Base-by-base conservation (phyloP, 768 basidiomycete genomes). In the Amanita inopinata region DNA sequence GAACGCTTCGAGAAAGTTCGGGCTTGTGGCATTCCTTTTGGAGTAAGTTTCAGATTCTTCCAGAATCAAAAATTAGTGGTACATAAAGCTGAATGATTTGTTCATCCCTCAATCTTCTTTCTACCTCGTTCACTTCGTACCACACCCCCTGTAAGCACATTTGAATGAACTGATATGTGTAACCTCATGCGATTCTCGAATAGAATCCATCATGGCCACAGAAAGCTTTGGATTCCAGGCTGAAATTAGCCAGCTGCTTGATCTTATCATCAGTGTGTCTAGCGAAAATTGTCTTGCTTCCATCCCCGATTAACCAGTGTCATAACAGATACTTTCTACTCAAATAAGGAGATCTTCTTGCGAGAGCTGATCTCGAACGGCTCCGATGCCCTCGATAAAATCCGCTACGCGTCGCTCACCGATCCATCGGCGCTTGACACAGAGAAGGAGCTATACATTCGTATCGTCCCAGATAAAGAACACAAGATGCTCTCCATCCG, bases 341-440 rank as follows among this genome's bases (percentile, higher is more conserved):
- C 92, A 49, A 97, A 99, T 83, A 99, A 99, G 76, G 94, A 97
- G 71, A 98, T 99, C 65, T 98, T 98, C 80, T 83, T 99, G 54
- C 88, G 96, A 62, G 96, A 98, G 69, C 50, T 98, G 54, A 97
- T 94, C 67, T 98, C 94, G 51, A 97, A 97, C 71, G 70, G 73
- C 51, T 98, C 96, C 47, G 96, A 98, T 79, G 96, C 96, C 38
- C 80, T 98, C 65, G 96, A 99, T 73, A 98, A 98, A 76, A 87
- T 98, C 59, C 90, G 96, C 36, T 99, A 98, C 64, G 77, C 86
- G 24, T 94, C 96, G 42, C 73, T 98, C 52, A 99, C 94, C 51
- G 89, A 98, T 55, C 83, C 93, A 20, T 73, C 86, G 11, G 84
- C 67, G 43, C 90, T 99, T 59, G 94, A 98, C 40, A 59, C 79